Base-by-base conservation (phyloP, 768 basidiomycete genomes). In the Lactarius psammicola region DNA sequence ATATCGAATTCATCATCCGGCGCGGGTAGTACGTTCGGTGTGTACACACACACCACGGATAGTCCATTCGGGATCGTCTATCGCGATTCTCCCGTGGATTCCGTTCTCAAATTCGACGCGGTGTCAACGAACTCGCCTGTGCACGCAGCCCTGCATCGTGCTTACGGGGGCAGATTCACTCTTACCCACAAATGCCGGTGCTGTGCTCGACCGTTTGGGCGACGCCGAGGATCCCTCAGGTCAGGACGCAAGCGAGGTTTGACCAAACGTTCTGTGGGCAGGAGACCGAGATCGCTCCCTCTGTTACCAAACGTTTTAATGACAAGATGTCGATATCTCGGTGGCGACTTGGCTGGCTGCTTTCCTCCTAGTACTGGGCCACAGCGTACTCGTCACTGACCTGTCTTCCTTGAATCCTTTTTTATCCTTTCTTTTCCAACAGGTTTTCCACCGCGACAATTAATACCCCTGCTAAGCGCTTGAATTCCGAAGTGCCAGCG, bases 121-220 rank as follows among this genome's bases (percentile, higher is more conserved):
- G 63, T 56, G 33, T 75, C 81, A 38, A 72, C 72, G 1, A 75
- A 78, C 15, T 65, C 73, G 7, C 64, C 26, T 1, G 72, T 75
- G 11, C 60, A 67, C 18, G 71, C 76, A 0, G 58, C 62, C 44
- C 74, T 81, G 4, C 75, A 78, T 56, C 59, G 69, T 30, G 76
- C 78, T 2, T 84, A 76, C 65, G 82, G 84, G 63, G 82, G 82
- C 38, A 62, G 56, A 7, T 81, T 80, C 71, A 64, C 64, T n/a
- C 62, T 79, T 36, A 55, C 59, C 75, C 1, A 59, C 75, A 33
- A 65, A 75, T 66, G 70, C 72, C 18, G 17, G 59, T 0, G 69
- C 67, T 20, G 13, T 30, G 11, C 70, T 81, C 20, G 51, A 72
- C 55, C 55, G 23, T 38, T 59, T 31, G 30, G 34, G 31, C 34